Conservation (phyloP, 2,329 filamentous ascomycete species). For the Tolypocladium ovalisporum region DNA sequence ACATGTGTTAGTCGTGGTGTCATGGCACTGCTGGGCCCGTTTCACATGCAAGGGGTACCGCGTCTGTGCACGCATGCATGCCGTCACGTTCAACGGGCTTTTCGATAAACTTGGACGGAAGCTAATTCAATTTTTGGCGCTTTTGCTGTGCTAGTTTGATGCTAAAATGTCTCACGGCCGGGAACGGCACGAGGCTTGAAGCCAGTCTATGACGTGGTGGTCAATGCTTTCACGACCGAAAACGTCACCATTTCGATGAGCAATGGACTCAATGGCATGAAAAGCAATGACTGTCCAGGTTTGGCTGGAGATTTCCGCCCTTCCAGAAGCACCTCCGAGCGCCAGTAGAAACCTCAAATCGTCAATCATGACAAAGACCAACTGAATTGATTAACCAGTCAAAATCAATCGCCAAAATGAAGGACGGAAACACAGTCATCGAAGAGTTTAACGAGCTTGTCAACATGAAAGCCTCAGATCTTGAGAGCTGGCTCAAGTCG, state of each 20-base stretch:
- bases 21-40: neutral
- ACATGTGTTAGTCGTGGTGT: no score
- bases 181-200: neutral
- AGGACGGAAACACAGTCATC: conserved; percentile 17
- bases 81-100: neutral
- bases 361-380: neutral
- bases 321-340: neutral
- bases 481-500: conserved; percentile 50
- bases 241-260: conserved; percentile 1
- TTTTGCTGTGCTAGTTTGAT: neutral
- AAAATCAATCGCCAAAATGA: conserved; percentile 4
- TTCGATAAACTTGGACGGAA: neutral
- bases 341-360: neutral
- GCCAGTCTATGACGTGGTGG: conserved; percentile 1
- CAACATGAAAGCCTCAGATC: conserved; percentile 52
- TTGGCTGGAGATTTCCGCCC: neutral
- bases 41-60: neutral
- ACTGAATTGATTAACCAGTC: neutral
- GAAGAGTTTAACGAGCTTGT: conserved; percentile 56
- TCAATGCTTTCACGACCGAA: neutral
- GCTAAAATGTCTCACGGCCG: neutral
- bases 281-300: neutral
- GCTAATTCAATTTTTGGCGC: neutral
- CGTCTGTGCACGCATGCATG: neutral
- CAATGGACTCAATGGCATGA: neutral